phyloP scores from a whole-genome alignment of 345 rosid species.

The Cardiospermum halicacabum region DNA sequence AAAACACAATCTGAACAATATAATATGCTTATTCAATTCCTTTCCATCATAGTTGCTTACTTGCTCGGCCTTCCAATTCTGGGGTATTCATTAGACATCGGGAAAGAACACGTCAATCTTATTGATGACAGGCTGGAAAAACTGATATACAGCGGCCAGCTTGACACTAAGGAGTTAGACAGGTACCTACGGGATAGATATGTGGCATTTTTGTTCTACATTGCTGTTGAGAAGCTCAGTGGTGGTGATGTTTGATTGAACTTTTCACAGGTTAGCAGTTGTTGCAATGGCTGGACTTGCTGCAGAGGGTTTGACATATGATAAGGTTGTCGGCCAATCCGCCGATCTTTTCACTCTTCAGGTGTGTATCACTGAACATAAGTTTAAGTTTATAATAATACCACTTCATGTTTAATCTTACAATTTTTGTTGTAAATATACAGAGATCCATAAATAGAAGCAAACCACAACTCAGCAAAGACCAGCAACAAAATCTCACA shows the following conservation, averaged over 20 bases:
- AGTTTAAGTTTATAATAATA: not conserved
- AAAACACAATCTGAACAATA: not conserved
- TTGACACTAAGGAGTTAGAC: conserved; percentile 80
- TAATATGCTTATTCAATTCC: not conserved
- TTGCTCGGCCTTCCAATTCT: conserved; percentile 84
- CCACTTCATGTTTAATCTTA: not conserved
- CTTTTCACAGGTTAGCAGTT: conserved; percentile 58
- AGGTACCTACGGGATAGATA: conserved; percentile 41
- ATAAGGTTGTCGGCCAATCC: conserved; percentile 93
- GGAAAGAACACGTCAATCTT: conserved; percentile 92
- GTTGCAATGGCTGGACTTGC: conserved; percentile 97
- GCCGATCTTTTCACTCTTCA: conserved; percentile 98
- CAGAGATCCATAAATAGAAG: conserved; percentile 89
- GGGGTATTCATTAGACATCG: conserved; percentile 85
- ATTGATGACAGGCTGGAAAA: conserved; percentile 73
- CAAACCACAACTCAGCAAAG: conserved; percentile 73
- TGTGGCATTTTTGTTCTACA: not conserved
- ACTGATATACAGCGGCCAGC: conserved; percentile 83
- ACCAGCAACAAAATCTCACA: conserved; percentile 89
- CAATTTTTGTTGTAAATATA: not conserved
- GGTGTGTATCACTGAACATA: conserved; percentile 31
- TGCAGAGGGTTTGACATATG: conserved; percentile 84
- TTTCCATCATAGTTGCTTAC: conserved; percentile 57
- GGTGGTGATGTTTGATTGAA: not conserved
- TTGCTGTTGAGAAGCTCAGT: not conserved